These are phyloP conservation scores for Plasmodium gonderi DNA, from an alignment of 169 alveolate species.

Conservation along the genomic window DNA sequence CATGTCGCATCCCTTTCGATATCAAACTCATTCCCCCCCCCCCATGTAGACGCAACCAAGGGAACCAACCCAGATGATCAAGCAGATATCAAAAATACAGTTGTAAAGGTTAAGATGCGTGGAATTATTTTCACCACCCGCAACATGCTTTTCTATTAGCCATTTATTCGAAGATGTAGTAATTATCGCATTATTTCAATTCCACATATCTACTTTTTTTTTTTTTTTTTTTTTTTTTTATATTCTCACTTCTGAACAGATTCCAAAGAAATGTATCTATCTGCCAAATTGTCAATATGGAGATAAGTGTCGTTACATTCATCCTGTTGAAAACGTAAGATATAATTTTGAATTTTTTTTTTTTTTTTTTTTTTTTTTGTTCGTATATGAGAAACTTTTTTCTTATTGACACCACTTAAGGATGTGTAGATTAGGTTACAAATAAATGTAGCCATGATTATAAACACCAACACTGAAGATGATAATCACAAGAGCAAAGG, in stretches of 20 bases:
- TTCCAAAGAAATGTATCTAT: slow-evolving; percentile 79
- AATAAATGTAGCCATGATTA: too few relatives aligned
- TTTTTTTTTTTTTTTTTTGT: background rate
- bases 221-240: background rate
- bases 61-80: background rate
- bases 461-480: too few relatives aligned
- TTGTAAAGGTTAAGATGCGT: slow-evolving; percentile 27
- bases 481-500: too few relatives aligned
- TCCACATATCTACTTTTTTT: background rate
- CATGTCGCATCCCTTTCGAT: background rate
- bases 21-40: background rate
- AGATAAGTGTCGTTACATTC: slow-evolving; percentile 86
- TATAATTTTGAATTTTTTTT: background rate
- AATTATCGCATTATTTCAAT: background rate
- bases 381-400: too few relatives aligned
- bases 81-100: background rate
- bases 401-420: too few relatives aligned
- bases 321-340: slow-evolving; percentile 82
- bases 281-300: slow-evolving; percentile 87
- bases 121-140: background rate
- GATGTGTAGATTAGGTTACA: too few relatives aligned
- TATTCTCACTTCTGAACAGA: slow-evolving; percentile 21
- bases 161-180: background rate
- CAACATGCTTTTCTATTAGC: background rate
- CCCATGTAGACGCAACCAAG: background rate